Evolutionary conservation across 805 yeast species (phyloP), one percentile per base, ranked within the genome.

Genomic region (Yarrowia sp.): DNA sequence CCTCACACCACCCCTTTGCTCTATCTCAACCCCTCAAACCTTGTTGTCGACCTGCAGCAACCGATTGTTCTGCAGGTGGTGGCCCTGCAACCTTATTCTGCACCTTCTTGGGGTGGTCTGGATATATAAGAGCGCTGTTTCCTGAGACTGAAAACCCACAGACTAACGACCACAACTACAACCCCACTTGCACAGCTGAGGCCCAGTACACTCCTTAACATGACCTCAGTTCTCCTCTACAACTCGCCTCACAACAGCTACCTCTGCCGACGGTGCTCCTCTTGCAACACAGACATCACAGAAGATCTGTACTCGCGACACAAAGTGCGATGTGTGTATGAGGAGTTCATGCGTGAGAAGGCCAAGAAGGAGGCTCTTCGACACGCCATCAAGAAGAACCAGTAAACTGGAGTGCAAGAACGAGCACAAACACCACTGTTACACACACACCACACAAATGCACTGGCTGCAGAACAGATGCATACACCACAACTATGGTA

Each of bases 51-150:
- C 61, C 33, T 55, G 55, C 55, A 52, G 58, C 58, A 52, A 52
- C 34, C 58, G 58, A 52, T 52, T 52, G 58, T 52, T 20, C 58
- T 52, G 58, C 58, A 52, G 58, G 58, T 52, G 52, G 52, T 47
- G 30, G 40, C 56, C 56, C 30, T 52, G 42, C 19, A 52, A 52
- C 43, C 58, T 52, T 52, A 52, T 38, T 34, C n/a, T 10, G 10
- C 15, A 46, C 50, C 50, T 46, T 46, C 33, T 14, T 8, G 50
- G 13, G 38, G 30, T 19, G 30, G 52, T 4, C 13, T 15, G 34
- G 55, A 50, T 50, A 34, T 50, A 50, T 33, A 50, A 17, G 10
- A 50, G 24, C 13, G 12, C 33, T 4, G 12, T 24, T 14, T 10
- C 52, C 52, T 4, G 17, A 10, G 34, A 15, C 13, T 9, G 4